Evolutionary conservation across 75 land plant genomes (phyloP).

Genomic region (Cupressus sempervirens): DNA sequence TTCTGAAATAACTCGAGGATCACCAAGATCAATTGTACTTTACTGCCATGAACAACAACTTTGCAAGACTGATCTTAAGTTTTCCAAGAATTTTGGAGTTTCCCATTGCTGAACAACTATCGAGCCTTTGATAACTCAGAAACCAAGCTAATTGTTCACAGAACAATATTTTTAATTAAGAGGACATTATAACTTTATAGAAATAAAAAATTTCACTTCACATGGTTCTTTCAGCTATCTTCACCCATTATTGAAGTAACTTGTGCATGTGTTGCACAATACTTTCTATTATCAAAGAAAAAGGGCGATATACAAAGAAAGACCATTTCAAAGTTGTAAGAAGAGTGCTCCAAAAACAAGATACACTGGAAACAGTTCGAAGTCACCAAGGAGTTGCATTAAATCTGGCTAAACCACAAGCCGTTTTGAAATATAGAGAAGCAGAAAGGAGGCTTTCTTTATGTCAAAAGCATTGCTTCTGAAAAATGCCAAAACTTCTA

Average conservation of each 20-base stretch:
- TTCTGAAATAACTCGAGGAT: no score
- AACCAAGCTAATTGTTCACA: no score
- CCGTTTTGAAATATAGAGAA: background rate
- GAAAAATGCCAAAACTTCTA: background rate
- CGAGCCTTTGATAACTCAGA: no score
- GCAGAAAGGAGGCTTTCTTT: background rate
- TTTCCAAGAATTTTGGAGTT: no score
- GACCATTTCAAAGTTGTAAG: no score
- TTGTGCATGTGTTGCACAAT: background rate
- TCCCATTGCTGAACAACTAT: no score
- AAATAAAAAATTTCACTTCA: background rate
- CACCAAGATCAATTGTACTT: no score
- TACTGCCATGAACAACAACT: no score
- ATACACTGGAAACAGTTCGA: background rate
- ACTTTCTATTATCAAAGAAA: no score
- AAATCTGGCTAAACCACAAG: background rate
- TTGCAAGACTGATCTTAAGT: no score
- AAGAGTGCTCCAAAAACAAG: background rate
- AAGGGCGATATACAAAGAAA: no score
- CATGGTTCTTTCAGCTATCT: background rate
- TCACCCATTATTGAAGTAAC: background rate
- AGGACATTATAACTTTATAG: background rate
- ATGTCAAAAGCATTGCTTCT: background rate
- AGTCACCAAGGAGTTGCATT: background rate
- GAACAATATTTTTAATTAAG: no score